Percentiles rank a stretch among this genome's conserved stretches.
phyloP scores from a whole-genome alignment of 2,329 filamentous ascomycete species.

The Pseudogymnoascus sp. region DNA sequence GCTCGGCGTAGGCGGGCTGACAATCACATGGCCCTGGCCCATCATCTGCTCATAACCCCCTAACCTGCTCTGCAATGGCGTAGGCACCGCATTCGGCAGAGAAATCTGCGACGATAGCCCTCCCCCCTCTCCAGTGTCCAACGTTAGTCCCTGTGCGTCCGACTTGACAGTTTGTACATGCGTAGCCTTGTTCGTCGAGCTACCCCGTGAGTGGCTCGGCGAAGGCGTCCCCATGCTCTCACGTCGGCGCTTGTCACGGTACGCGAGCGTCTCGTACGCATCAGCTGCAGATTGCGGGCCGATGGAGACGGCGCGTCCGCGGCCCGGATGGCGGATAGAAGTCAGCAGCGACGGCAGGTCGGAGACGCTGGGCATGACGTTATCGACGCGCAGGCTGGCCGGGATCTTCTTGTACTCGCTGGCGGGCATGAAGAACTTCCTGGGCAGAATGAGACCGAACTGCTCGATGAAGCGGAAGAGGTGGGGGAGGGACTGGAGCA shows the following conservation, averaged over 20 bases:
- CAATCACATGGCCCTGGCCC: constrained; percentile 53
- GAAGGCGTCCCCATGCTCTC: constrained; percentile 40
- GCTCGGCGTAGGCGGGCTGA: constrained; percentile 26
- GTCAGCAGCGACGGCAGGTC: constrained; percentile 78
- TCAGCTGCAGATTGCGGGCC: constrained; percentile 95
- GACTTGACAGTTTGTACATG: constrained; percentile 1
- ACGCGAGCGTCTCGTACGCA: constrained; percentile 90
- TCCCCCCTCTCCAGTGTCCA: constrained; percentile 16
- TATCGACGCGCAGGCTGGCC: constrained; percentile 66
- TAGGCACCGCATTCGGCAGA: constrained; percentile 28
- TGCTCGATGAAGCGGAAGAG: constrained; percentile 81
- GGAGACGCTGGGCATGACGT: constrained; percentile 81
- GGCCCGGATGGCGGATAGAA: constrained; percentile 69
- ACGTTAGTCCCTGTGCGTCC: constrained; percentile 14
- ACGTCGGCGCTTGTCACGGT: constrained; percentile 64
- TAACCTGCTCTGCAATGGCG: constrained; percentile 40
- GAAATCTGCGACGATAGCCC: constrained; percentile 12
- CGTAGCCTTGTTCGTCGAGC: constrained; percentile 13
- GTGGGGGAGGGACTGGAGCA: constrained; percentile 73
- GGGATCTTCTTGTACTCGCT: constrained; percentile 86
- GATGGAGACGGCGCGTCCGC: constrained; percentile 76
- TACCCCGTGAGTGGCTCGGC: not conserved
- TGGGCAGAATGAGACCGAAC: constrained; percentile 69
- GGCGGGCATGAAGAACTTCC: constrained; percentile 85
- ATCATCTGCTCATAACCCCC: constrained; percentile 67